These are phyloP conservation scores for Stevia rebaudiana DNA, from an alignment of 140 eudicot genomes.

Conservation along the genomic window DNA sequence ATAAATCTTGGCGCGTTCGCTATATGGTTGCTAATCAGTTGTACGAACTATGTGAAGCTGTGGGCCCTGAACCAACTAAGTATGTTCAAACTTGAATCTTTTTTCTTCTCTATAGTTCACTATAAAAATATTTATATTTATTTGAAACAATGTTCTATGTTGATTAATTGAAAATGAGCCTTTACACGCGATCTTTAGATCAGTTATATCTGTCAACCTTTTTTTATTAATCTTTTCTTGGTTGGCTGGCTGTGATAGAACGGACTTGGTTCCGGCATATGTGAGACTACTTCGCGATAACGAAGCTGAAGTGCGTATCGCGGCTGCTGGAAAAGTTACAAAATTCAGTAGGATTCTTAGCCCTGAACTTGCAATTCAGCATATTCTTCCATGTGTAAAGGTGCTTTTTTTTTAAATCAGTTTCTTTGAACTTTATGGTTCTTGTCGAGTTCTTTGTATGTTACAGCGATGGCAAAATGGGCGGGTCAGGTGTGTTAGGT, in stretches of 20 bases:
- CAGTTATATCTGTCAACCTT: not conserved
- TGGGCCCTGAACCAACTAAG: constrained; percentile 97
- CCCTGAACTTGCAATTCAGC: constrained; percentile 92
- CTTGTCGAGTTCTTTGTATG: not conserved
- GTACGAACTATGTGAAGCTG: constrained; percentile 94
- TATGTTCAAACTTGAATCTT: constrained; percentile 22
- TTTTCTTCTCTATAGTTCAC: not conserved
- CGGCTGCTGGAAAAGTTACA: constrained; percentile 99
- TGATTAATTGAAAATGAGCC: not conserved
- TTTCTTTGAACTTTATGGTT: not conserved
- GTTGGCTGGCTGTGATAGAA: constrained; percentile 37
- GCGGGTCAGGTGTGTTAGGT: not conserved
- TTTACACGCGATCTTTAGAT: not conserved
- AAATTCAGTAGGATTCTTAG: constrained; percentile 88
- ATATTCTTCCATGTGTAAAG: constrained; percentile 99
- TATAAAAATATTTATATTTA: not conserved
- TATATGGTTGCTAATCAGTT: constrained; percentile 97
- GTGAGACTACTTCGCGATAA: constrained; percentile 96
- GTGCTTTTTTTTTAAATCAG: constrained; percentile 28
- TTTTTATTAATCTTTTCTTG: not conserved
- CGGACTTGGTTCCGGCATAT: constrained; percentile 96
- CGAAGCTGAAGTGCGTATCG: constrained; percentile 99
- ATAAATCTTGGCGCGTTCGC: constrained; percentile 99
- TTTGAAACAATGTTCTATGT: constrained; percentile 1
- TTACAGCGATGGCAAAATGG: not conserved